Conservation (phyloP, 169 alveolate species). For the Plasmodium gaboni region DNA sequence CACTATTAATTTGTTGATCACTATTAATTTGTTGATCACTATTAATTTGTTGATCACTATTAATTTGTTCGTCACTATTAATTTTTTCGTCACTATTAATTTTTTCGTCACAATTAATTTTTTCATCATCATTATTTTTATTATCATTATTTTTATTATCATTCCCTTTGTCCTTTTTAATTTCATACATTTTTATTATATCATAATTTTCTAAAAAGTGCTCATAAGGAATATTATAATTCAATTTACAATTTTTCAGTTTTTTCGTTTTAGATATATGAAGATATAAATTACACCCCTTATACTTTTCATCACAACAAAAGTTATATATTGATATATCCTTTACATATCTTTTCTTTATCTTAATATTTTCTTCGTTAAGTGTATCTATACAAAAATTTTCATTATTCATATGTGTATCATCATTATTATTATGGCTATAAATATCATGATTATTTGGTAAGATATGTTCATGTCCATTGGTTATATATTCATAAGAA, state of each 20-base stretch:
- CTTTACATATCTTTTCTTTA: slow-evolving; percentile 61
- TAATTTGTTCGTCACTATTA: no score
- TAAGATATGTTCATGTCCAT: neutral
- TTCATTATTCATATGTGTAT: neutral
- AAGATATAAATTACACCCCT: slow-evolving; percentile 50
- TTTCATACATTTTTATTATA: slow-evolving; percentile 60
- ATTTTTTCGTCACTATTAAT: no score
- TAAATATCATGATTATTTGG: slow-evolving; percentile 26
- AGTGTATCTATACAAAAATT: slow-evolving; percentile 2
- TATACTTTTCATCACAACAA: slow-evolving; percentile 67
- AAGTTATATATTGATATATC: slow-evolving; percentile 59
- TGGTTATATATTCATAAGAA: slow-evolving; percentile 1
- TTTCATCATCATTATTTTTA: neutral
- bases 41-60: no score
- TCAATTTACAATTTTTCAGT: slow-evolving; percentile 28
- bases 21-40: no score
- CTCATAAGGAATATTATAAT: slow-evolving; percentile 45
- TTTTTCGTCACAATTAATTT: no score
- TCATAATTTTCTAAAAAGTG: slow-evolving; percentile 56
- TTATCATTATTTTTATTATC: neutral
- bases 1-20: no score
- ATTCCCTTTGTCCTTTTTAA: neutral
- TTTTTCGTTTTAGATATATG: slow-evolving; percentile 59
- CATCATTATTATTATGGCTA: slow-evolving; percentile 7
- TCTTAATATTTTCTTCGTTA: slow-evolving; percentile 52